Base-by-base conservation (phyloP, 768 basidiomycete genomes). In the Mycena alexandri region DNA sequence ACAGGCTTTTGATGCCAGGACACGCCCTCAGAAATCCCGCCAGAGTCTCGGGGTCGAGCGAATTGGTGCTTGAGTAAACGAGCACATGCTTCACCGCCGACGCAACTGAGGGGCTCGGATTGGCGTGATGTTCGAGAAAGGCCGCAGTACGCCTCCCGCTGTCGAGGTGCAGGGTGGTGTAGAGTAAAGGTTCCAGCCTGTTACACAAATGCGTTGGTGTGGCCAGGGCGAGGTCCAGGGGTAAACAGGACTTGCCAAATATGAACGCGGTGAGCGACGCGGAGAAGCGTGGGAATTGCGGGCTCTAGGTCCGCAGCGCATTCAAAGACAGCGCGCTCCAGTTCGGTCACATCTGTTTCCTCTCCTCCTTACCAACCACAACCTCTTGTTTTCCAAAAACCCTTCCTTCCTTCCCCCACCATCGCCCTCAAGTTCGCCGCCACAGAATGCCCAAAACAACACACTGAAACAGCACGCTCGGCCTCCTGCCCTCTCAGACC, bases 171-270 rank as follows among this genome's bases (percentile, higher is more conserved):
- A 62, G 21, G 13, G 33, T 41, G 5, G 16, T 33, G 51, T 62
- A 62, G 13, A 62, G 61, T 3, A 62, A 6, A 12, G 61, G 61
- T 22, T 62, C 61, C 25, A 62, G 6, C 51, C 61, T 62, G 36
- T 38, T 5, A 2, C 14, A 21, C 17, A 29, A 61, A 34, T 12
- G 14, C 5, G 22, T 14, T 13, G 19, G 16, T n/a, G 29, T n/a
- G n/a, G n/a, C n/a, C n/a, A n/a, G n/a, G 21, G 9, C 7, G 53
- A 46, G 16, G 9, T 34, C 3, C 8, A 6, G 34, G 56, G 16
- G 14, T 17, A 14, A 24, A 9, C 8, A 43, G 19, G 16, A 38
- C 46, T 47, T 41, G n/a, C 58, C 58, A 60, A 21, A 22, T 21
- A 21, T 34, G 58, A 41, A 50, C 58, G 22, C 60, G 48, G 2